These are phyloP conservation scores for Malus sieversii DNA, from an alignment of 306 rosid species.

Conservation along the genomic window DNA sequence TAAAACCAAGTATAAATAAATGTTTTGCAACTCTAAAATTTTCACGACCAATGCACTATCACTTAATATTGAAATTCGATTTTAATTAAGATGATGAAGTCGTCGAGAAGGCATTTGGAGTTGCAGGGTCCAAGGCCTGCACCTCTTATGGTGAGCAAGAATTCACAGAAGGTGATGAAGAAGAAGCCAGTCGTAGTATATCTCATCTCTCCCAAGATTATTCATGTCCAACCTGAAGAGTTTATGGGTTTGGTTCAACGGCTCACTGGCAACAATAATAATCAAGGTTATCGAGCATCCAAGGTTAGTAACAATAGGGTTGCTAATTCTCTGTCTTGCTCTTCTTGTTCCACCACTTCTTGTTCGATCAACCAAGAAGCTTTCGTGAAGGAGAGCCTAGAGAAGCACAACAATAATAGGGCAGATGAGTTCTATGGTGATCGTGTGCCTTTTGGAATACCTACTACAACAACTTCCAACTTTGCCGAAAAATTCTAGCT, in stretches of 20 bases:
- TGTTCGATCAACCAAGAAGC: neutral
- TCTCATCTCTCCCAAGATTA: conserved; percentile 26
- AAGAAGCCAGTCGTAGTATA: conserved; percentile 22
- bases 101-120: neutral
- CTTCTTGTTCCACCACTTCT: neutral
- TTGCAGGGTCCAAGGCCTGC: conserved; percentile 35
- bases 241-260: conserved; percentile 28
- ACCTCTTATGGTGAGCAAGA: conserved; percentile 6
- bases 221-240: conserved; percentile 35
- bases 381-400: neutral
- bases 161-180: conserved; percentile 10
- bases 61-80: neutral
- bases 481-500: neutral
- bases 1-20: neutral
- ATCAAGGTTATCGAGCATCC: neutral
- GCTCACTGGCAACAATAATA: conserved; percentile 22
- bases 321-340: neutral
- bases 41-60: neutral
- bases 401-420: neutral
- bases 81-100: neutral
- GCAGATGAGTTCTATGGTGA: neutral
- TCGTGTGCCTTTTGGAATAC: neutral
- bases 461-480: neutral
- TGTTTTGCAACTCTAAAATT: neutral
- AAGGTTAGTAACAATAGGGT: neutral